Conservation (phyloP, 345 rosid species). For the Eucalyptus sp. region DNA sequence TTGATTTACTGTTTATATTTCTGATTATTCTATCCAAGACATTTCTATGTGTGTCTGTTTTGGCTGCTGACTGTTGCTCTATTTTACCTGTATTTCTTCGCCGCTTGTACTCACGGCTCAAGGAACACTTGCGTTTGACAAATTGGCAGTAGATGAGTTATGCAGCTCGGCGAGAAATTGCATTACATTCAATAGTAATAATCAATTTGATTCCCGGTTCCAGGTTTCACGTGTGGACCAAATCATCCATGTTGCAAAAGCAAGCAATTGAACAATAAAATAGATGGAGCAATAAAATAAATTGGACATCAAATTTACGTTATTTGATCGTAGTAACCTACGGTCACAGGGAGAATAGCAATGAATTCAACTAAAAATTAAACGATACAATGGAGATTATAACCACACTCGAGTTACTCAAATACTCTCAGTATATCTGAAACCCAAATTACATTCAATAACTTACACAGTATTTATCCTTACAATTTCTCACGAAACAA, state of each 20-base stretch:
- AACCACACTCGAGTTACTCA: no score
- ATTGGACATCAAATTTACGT: rapidly evolving
- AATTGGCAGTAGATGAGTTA: background rate
- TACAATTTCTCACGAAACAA: rapidly evolving
- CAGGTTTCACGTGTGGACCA: background rate
- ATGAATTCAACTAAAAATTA: no score
- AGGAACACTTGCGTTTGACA: background rate
- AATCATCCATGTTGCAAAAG: background rate
- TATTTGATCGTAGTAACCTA: no score
- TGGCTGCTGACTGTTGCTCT: background rate
- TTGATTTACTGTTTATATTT: background rate
- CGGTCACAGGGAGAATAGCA: rapidly evolving
- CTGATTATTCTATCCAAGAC: background rate
- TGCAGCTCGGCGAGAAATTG: background rate
- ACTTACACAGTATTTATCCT: no score
- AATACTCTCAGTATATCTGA: no score
- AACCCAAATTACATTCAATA: no score
- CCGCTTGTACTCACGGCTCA: background rate
- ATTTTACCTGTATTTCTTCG: background rate
- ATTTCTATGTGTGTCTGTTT: background rate
- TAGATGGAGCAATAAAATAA: no score
- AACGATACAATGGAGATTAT: rapidly evolving
- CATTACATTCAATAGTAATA: background rate
- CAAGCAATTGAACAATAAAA: no score
- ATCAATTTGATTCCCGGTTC: rapidly evolving